These are phyloP conservation scores for Scheffersomyces illinoinensis DNA, from an alignment of 1,139 yeast species.

Conservation along the genomic window DNA sequence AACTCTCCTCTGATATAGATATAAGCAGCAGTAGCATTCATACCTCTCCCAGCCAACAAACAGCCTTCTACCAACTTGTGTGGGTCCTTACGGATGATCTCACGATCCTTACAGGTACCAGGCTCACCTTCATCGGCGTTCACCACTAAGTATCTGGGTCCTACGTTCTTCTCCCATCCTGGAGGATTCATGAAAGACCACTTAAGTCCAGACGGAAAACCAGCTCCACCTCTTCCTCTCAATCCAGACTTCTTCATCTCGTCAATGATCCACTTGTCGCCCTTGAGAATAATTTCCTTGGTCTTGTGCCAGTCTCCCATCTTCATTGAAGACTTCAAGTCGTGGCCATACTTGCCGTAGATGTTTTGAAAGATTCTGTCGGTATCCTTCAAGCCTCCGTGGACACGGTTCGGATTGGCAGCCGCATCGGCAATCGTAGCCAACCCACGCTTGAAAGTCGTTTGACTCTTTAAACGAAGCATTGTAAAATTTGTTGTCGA, in stretches of 20 bases:
- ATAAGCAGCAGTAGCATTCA: slow-evolving; percentile 92
- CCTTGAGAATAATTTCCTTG: slow-evolving; percentile 77
- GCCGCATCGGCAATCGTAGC: slow-evolving; percentile 50
- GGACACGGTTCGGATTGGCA: slow-evolving; percentile 56
- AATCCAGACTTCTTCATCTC: slow-evolving; percentile 83
- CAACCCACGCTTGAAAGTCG: slow-evolving; percentile 28
- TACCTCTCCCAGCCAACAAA: slow-evolving; percentile 81
- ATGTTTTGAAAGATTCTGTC: slow-evolving; percentile 86
- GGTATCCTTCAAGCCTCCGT: slow-evolving; percentile 78
- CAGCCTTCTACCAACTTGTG: slow-evolving; percentile 90
- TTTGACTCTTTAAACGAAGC: background rate
- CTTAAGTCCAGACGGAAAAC: slow-evolving; percentile 86
- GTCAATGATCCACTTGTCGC: slow-evolving; percentile 85
- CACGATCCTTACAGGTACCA: slow-evolving; percentile 90
- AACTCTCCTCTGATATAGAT: slow-evolving; percentile 89
- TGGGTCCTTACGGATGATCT: slow-evolving; percentile 85
- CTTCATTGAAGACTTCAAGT: slow-evolving; percentile 68
- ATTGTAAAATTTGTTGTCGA: background rate
- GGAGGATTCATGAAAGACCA: slow-evolving; percentile 96
- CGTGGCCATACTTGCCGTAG: slow-evolving; percentile 72
- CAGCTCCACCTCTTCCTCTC: slow-evolving; percentile 93
- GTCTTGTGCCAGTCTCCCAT: slow-evolving; percentile 94
- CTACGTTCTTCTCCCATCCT: slow-evolving; percentile 85
- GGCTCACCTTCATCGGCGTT: slow-evolving; percentile 96
- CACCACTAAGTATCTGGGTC: slow-evolving; percentile 83